Evolutionary conservation across 179 eudicot genomes (phyloP).

Genomic region (Camellia oleifera): DNA sequence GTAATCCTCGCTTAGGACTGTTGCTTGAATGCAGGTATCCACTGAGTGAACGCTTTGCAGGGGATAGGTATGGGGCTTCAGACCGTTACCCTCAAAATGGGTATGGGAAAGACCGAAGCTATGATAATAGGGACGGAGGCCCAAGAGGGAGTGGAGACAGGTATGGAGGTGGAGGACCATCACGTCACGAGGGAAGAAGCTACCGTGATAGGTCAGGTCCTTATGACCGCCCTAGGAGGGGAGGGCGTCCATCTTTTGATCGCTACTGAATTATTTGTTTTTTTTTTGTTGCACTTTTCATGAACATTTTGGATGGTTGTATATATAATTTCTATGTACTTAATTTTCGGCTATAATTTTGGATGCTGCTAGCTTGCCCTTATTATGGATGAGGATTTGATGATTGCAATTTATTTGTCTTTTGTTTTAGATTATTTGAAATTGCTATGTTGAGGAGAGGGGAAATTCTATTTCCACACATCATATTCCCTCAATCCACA

Average conservation of each 20-base stretch:
- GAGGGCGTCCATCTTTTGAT: conserved; percentile 51
- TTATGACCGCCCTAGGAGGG: conserved; percentile 61
- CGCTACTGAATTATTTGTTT: conserved; percentile 29
- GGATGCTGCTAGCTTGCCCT: neutral
- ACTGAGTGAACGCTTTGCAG: conserved; percentile 41
- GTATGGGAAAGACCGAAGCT: conserved; percentile 51
- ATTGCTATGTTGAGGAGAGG: too few relatives aligned
- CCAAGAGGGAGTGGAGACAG: conserved; percentile 37
- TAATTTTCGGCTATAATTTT: neutral
- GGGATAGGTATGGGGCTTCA: conserved; percentile 48
- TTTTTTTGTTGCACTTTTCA: too few relatives aligned
- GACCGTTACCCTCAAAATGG: conserved; percentile 50
- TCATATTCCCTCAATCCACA: too few relatives aligned
- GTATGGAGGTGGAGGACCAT: conserved; percentile 25
- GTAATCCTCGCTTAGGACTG: neutral
- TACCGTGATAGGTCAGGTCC: conserved; percentile 54
- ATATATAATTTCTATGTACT: too few relatives aligned
- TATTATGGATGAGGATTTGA: neutral
- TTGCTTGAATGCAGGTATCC: conserved; percentile 39
- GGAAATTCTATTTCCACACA: too few relatives aligned
- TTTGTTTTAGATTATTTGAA: too few relatives aligned
- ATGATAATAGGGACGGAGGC: conserved; percentile 40
- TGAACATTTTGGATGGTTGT: neutral
- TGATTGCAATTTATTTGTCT: too few relatives aligned
- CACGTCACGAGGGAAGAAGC: conserved; percentile 44